Percentiles rank a stretch among this genome's conserved stretches.
Evolutionary conservation across 1,284 basidiomycete species (phyloP).

Genomic region (Vanrija humicola): DNA sequence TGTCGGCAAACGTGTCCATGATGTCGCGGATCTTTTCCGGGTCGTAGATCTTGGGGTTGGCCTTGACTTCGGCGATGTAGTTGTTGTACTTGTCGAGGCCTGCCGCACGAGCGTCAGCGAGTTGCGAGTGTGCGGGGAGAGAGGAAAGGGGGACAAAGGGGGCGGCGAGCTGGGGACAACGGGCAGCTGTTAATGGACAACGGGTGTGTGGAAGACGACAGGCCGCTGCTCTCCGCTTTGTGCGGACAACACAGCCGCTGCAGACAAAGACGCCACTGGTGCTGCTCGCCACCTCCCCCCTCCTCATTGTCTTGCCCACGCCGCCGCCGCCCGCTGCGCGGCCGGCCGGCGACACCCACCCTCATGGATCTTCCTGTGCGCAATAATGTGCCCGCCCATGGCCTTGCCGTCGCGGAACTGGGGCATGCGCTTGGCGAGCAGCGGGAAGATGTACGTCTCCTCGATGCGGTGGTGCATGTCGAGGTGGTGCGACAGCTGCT

Average conservation of each 20-base stretch:
- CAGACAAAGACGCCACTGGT: not conserved
- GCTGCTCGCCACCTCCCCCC: too few relatives aligned
- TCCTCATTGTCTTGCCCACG: too few relatives aligned
- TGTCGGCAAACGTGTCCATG: constrained; percentile 61
- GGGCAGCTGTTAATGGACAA: too few relatives aligned
- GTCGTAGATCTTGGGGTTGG: constrained; percentile 57
- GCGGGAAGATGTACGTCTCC: constrained; percentile 59
- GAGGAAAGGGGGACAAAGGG: too few relatives aligned
- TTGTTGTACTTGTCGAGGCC: constrained; percentile 54
- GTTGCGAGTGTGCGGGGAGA: not conserved
- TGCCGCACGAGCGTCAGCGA: not conserved
- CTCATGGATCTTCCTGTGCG: constrained; percentile 64
- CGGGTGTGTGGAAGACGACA: too few relatives aligned
- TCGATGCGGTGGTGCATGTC: constrained; percentile 63
- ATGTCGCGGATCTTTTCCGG: constrained; percentile 58
- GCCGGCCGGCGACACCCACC: constrained; percentile 47
- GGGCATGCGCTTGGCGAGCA: constrained; percentile 61
- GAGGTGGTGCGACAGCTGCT: constrained; percentile 54
- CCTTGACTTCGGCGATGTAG: constrained; percentile 54
- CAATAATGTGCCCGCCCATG: constrained; percentile 57
- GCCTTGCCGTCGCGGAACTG: constrained; percentile 53
- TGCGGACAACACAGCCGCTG: too few relatives aligned
- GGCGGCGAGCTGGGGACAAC: too few relatives aligned
- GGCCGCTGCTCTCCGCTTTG: too few relatives aligned
- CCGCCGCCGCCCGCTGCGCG: too few relatives aligned